Evolutionary conservation across 306 rosid species (phyloP).

Genomic region (barrel medic (Medicago truncatula)): MtrunA17r5.0-ANR NC_053048.1:54914001-54914500

Average conservation of each 20-base stretch:
- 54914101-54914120: conserved; percentile 57
- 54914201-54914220: conserved; percentile 73
- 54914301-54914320: background rate
- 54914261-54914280: conserved; percentile 82
- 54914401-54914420: background rate
- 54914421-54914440: background rate
- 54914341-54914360: background rate
- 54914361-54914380: background rate
- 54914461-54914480: too few species aligned
- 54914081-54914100: conserved; percentile 39
- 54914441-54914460: too few species aligned
- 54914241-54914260: conserved; percentile 96
- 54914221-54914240: conserved; percentile 81
- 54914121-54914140: conserved; percentile 72
- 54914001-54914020: too few species aligned
- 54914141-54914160: conserved; percentile 79
- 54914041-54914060: background rate
- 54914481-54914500: too few species aligned
- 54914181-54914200: conserved; percentile 79
- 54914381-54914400: background rate
- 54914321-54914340: conserved; percentile 3
- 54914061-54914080: background rate
- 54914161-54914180: conserved; percentile 91
- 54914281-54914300: background rate
- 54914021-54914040: background rate